Base-by-base conservation (phyloP, 2,329 filamentous ascomycete genomes). In the Trichoderma brevicompactum region DNA sequence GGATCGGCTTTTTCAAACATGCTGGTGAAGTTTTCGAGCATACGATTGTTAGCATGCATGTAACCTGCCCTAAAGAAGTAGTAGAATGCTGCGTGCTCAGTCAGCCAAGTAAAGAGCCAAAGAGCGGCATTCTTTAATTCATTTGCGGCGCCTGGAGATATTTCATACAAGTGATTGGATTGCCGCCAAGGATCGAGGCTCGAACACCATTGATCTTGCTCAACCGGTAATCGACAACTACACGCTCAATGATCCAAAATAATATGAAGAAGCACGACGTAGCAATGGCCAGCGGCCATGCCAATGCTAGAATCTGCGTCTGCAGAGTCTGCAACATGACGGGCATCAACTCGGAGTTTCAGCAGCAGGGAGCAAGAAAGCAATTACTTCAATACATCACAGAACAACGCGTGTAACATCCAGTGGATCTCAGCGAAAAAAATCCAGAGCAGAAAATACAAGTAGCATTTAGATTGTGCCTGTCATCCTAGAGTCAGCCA, bases 21-120 rank as follows among this genome's bases (percentile, higher is more conserved):
- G 53, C 28, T n/a, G 19, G 54, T 44, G 49, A 62, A 68, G 54
- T 65, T 65, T 15, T 66, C 68, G 49, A 68, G 61, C 17, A 70
- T 64, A n/a, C 67, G 68, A 48, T 70, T 67, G 36, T 67, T 65
- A 10, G 55, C 58, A 23, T 70, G 70, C 67, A 69, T 68, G 86
- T 54, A 64, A 7, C 36, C 60, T 2, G 40, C 43, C 44, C 36
- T 56, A 19, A 62, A 63, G 34, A 66, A 50, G 40, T 28, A n/a
- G 12, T 43, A 44, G n/a, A 66, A 44, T 13, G 58, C 64, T 63
- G 23, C 23, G 23, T 28, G 23, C 23, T 28, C 23, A 28, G 23
- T 28, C 23, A 28, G 23, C 23, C 2, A 28, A 28, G 2, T 5
- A 15, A 32, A 7, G 6, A 6, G 6, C 3, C 3, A 5, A n/a